Evolutionary conservation across 2,329 filamentous ascomycete genomes (phyloP).

Genomic region (Coniosporium tulheliwenetii): DNA sequence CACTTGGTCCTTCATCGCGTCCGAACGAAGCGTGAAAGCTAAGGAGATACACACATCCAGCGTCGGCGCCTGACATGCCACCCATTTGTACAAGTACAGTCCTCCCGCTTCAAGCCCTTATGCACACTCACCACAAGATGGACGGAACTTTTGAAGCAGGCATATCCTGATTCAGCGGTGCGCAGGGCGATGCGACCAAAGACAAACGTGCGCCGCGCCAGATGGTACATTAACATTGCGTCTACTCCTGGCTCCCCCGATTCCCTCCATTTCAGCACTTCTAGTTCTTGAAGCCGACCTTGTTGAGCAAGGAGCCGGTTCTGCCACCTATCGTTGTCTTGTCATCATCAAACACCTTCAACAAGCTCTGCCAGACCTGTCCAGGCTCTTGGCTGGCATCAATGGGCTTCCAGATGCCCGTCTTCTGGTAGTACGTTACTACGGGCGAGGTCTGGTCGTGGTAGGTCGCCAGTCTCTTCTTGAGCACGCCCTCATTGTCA

Average conservation of each 20-base stretch:
- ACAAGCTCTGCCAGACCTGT: conserved; percentile 85
- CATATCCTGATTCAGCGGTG: not conserved
- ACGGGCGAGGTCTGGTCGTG: conserved; percentile 88
- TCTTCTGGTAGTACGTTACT: conserved; percentile 92
- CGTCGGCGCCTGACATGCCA: too few species aligned
- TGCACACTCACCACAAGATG: not conserved
- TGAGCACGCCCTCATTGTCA: conserved; percentile 89
- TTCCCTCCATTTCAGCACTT: not conserved
- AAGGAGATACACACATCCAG: not conserved
- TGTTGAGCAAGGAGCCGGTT: conserved; percentile 31
- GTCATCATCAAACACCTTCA: conserved; percentile 64
- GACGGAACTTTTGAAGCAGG: not conserved
- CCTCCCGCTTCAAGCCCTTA: not conserved
- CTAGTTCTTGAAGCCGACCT: conserved; percentile 39
- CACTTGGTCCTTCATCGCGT: not conserved
- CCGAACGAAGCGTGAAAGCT: not conserved
- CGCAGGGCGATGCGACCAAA: not conserved
- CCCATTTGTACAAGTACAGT: not conserved
- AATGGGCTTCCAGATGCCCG: conserved; percentile 88
- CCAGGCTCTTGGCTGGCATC: conserved; percentile 94
- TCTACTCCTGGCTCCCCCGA: not conserved
- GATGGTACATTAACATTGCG: not conserved
- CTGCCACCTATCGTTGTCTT: conserved; percentile 26
- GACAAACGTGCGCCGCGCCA: not conserved
- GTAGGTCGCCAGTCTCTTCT: conserved; percentile 88